phyloP scores from a whole-genome alignment of 345 rosid genomes.

The Lagerstroemia speciosa region DNA sequence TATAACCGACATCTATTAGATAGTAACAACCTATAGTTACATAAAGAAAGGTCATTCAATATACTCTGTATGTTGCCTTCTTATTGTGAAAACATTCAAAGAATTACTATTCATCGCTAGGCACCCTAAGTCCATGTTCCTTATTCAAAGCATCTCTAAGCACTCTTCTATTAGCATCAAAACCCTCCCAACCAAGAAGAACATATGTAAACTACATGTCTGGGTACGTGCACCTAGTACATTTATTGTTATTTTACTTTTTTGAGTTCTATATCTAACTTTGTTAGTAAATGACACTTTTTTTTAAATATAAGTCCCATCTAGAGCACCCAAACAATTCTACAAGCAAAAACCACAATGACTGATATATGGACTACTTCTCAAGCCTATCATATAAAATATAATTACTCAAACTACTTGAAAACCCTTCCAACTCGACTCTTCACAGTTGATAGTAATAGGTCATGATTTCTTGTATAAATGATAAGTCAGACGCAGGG shows the following conservation, averaged over 20 bases:
- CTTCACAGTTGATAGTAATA: not conserved
- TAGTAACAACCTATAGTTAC: not conserved
- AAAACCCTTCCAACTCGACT: constrained; percentile 6
- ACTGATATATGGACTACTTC: not conserved
- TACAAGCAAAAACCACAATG: not conserved
- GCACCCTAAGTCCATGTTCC: not conserved
- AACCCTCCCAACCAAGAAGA: constrained; percentile 8
- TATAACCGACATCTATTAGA: constrained; percentile 4
- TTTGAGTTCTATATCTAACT: constrained; percentile 1
- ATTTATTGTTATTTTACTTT: not conserved
- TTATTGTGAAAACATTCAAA: not conserved
- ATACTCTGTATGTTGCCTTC: not conserved
- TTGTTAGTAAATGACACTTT: not conserved
- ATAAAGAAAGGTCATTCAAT: not conserved
- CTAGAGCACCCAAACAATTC: constrained; percentile 10
- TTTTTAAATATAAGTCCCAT: constrained; percentile 5
- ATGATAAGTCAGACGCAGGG: not conserved
- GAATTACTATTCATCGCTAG: not conserved
- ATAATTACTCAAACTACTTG: not conserved
- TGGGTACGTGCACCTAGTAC: constrained; percentile 6
- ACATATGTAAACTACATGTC: constrained; percentile 3
- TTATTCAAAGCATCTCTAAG: too few relatives aligned
- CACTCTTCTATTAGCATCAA: not conserved
- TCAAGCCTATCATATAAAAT: not conserved
- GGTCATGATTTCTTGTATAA: not conserved